phyloP scores from a whole-genome alignment of 768 basidiomycete species.

The Cystobasidium ongulense region DNA sequence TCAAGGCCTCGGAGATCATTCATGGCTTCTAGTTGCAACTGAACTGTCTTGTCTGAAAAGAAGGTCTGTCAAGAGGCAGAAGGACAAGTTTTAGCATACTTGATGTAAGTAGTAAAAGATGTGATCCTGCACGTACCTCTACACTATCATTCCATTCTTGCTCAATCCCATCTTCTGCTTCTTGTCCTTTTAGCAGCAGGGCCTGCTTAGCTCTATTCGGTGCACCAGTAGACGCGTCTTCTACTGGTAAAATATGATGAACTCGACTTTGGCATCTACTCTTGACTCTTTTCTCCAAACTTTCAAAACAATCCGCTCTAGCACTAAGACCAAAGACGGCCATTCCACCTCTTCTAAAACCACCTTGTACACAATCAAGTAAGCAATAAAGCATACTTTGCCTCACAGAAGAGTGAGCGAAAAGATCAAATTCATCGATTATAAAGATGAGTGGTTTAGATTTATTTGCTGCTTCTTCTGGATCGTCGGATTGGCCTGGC shows the following conservation, averaged over 20 bases:
- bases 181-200: constrained; percentile 40
- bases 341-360: constrained; percentile 53
- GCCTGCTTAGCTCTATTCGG: constrained; percentile 51
- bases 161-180: constrained; percentile 33
- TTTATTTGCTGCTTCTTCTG: constrained; percentile 17
- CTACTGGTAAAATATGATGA: constrained; percentile 63
- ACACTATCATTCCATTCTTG: constrained; percentile 61
- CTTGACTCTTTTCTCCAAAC: constrained; percentile 92
- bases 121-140: constrained; percentile 42
- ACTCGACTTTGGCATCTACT: constrained; percentile 92
- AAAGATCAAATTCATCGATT: constrained; percentile 87
- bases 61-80: neutral
- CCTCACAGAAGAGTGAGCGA: constrained; percentile 73
- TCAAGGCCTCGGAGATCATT: neutral
- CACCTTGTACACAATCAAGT: constrained; percentile 84
- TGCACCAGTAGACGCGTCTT: constrained; percentile 52
- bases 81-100: neutral
- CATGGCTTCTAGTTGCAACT: neutral
- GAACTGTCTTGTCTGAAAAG: constrained; percentile 5
- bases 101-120: neutral
- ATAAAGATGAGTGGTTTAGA: constrained; percentile 57
- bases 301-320: constrained; percentile 75
- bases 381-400: constrained; percentile 92
- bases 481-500: constrained; percentile 41
- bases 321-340: constrained; percentile 73